Evolutionary conservation across 2,329 filamentous ascomycete genomes (phyloP).

Genomic region (Microsporum canis): DNA sequence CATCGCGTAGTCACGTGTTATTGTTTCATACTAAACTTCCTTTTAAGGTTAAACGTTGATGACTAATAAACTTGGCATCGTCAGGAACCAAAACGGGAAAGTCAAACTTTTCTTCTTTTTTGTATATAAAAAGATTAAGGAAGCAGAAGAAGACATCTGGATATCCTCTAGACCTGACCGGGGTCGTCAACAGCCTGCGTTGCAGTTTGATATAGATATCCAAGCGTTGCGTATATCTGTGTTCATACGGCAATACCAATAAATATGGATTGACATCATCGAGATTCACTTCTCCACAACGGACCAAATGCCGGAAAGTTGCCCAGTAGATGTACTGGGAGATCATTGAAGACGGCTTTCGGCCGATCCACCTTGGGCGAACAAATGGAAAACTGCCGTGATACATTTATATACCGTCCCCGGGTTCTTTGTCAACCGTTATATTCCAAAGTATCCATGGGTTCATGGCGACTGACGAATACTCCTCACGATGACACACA

Average conservation of each 20-base stretch:
- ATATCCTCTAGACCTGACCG: too few species aligned
- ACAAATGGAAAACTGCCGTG: too few species aligned
- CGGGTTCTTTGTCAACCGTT: background rate
- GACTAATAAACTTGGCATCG: background rate
- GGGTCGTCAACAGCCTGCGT: too few species aligned
- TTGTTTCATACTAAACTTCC: background rate
- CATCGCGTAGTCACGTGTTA: background rate
- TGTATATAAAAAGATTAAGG: too few species aligned
- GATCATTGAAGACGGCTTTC: background rate
- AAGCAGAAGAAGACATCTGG: too few species aligned
- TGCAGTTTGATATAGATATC: too few species aligned
- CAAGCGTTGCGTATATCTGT: too few species aligned
- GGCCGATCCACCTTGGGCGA: background rate
- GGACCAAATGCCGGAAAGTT: background rate
- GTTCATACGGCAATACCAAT: background rate
- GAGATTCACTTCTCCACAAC: background rate
- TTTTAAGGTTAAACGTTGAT: background rate
- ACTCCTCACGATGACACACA: background rate
- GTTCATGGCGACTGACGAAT: too few species aligned
- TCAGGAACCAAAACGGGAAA: too few species aligned
- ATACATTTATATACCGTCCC: background rate
- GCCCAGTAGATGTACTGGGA: background rate
- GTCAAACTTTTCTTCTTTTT: too few species aligned
- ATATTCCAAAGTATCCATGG: too few species aligned
- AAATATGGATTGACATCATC: background rate